Percentiles rank a stretch among this genome's conserved stretches.
phyloP scores from a whole-genome alignment of 2,329 filamentous ascomycete genomes.

The Trichoderma cornu-damae region DNA sequence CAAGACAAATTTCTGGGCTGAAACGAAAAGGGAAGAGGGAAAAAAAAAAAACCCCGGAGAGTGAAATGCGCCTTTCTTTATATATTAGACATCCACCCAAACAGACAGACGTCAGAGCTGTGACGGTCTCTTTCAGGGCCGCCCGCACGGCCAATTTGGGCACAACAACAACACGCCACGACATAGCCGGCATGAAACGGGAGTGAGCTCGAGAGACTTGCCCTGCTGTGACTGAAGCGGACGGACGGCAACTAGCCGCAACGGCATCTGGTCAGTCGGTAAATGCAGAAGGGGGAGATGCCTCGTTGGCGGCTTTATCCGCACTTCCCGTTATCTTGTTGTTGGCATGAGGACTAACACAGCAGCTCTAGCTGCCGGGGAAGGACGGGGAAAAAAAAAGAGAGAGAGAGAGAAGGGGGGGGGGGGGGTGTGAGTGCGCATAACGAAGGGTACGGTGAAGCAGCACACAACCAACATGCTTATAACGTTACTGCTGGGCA shows the following conservation, averaged over 20 bases:
- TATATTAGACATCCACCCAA: not conserved
- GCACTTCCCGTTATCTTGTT: conserved; percentile 5
- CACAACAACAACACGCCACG: conserved; percentile 13
- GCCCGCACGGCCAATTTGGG: not conserved
- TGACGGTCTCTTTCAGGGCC: conserved; percentile 2
- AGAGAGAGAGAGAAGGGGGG: too few relatives aligned
- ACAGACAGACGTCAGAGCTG: not conserved
- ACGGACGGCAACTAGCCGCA: not conserved
- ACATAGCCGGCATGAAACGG: not conserved
- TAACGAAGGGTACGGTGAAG: conserved; percentile 2
- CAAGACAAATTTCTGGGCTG: conserved; percentile 9
- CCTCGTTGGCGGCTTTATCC: conserved; percentile 18
- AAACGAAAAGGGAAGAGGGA: not conserved
- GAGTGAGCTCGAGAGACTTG: not conserved
- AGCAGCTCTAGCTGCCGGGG: not conserved
- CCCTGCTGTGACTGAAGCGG: not conserved
- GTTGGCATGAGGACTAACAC: conserved; percentile 16
- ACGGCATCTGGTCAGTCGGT: not conserved
- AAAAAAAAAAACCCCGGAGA: too few relatives aligned
- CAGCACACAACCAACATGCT: not conserved
- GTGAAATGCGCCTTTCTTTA: conserved; percentile 2
- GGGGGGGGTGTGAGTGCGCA: not conserved
- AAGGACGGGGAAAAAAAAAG: not conserved
- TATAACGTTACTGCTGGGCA: too few relatives aligned
- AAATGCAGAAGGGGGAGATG: not conserved